Evolutionary conservation across 805 yeast genomes (phyloP).

Genomic region (Brettanomyces naardenensis): DNA sequence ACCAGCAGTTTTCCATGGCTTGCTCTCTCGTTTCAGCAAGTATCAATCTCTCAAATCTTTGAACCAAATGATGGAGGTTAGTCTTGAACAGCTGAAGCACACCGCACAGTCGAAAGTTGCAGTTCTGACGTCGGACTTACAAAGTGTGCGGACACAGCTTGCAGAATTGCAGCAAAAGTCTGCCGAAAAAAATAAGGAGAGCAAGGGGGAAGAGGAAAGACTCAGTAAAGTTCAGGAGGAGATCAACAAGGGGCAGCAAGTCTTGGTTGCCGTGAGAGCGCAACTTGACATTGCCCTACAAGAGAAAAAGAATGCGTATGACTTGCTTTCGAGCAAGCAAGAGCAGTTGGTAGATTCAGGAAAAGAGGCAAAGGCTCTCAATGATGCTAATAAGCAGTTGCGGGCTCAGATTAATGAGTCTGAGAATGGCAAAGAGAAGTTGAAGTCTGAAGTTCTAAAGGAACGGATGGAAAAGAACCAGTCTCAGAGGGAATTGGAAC

Average conservation of each 20-base stretch:
- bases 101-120: conserved; percentile 26
- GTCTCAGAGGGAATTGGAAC: conserved; percentile 22
- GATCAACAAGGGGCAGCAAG: conserved; percentile 14
- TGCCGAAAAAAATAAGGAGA: conserved; percentile 2
- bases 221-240: conserved; percentile 8
- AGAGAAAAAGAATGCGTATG: conserved; percentile 26
- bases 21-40: conserved; percentile 26
- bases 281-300: conserved; percentile 14
- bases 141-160: conserved; percentile 13
- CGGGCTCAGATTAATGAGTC: conserved; percentile 33
- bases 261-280: conserved; percentile 9
- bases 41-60: conserved; percentile 30
- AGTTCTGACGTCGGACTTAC: conserved; percentile 23
- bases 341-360: conserved; percentile 26
- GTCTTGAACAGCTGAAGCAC: conserved; percentile 33
- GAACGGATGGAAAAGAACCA: conserved; percentile 20
- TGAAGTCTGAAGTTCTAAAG: conserved; percentile 18
- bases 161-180: conserved; percentile 15
- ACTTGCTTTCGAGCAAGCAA: conserved; percentile 29
- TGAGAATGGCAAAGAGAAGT: conserved; percentile 25
- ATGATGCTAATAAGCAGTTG: conserved; percentile 33
- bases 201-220: background rate
- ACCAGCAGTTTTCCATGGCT: conserved; percentile 15
- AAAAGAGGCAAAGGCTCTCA: conserved; percentile 35
- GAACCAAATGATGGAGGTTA: conserved; percentile 28